Conservation (phyloP, 257 asterid genomes). For the Nicotiana noctiflora region DNA sequence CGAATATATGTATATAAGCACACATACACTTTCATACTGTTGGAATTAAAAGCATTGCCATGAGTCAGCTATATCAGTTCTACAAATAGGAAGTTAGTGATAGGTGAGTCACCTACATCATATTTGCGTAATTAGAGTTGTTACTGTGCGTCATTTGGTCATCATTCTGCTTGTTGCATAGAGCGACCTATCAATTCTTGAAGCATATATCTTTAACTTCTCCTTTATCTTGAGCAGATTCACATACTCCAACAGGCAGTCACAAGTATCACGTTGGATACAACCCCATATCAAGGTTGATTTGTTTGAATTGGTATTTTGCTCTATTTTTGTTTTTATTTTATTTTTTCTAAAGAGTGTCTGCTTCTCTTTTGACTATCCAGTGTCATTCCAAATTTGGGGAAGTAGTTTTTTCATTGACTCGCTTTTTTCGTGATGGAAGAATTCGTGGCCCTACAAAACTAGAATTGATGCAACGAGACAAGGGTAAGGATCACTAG, state of each 20-base stretch:
- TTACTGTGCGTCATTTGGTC: background rate
- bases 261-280: constrained; percentile 89
- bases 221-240: constrained; percentile 44
- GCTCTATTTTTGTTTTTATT: background rate
- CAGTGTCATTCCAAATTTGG: constrained; percentile 94
- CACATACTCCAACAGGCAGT: constrained; percentile 54
- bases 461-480: constrained; percentile 34
- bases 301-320: constrained; percentile 20
- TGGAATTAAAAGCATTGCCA: background rate
- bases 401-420: constrained; percentile 75
- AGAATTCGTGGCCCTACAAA: constrained; percentile 46
- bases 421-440: constrained; percentile 81
- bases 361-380: constrained; percentile 15
- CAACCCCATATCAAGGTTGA: constrained; percentile 81
- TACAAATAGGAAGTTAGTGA: background rate
- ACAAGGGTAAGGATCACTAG: constrained; percentile 36
- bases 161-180: constrained; percentile 1
- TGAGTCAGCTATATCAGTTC: background rate
- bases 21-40: background rate
- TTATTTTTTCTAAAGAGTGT: constrained; percentile 1
- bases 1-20: background rate
- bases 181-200: background rate
- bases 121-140: background rate
- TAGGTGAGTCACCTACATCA: background rate
- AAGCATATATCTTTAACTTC: background rate